Evolutionary conservation across 2,329 filamentous ascomycete species (phyloP), one percentile per base, ranked within the genome.

Genomic region (Colletotrichum sp.): DNA sequence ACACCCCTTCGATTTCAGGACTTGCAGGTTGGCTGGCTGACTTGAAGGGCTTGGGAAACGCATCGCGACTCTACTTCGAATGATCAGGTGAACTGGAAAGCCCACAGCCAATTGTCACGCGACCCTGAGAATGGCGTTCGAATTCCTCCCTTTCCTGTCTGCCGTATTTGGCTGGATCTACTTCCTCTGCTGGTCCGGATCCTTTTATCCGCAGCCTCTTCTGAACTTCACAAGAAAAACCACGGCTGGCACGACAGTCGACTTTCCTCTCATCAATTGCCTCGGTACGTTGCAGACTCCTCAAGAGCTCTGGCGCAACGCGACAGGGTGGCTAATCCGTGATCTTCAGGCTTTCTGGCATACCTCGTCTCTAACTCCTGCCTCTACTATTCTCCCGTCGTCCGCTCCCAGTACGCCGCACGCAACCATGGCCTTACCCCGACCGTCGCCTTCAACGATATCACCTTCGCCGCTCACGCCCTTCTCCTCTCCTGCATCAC

Each of bases 191-290:
- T 97, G 96, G 96, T 96, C 94, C 14, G 86, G 93, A 18, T 98
- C 95, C 18, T 98, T 98, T 86, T 98, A 98, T 83, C 96, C 96
- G 2, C 97, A 98, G 83, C 92, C 94, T 8, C 85, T 97, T 76
- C 90, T 95, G 77, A 98, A 98, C 88, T 93, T 89, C 83, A 88
- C 88, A 34, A 93, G 95, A 69, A 91, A 91, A 73, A 94, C 95
- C 10, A 98, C 96, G 6, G 90, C 91, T 24, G 97, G 97, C 55
- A 93, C 96, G 6, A 95, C 95, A 1, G 93, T 98, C 78, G 96
- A 98, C 83, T 98, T 97, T 81, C 95, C 95, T 21, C 89, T 94
- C 21, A 88, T 95, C 79, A 97, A 97, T 84, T 85, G 87, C 30
- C 81, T 93, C 6, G 92, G 90, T 91, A 81, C 61, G 84, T 63